Evolutionary conservation across 2,329 filamentous ascomycete genomes (phyloP), one percentile per base, ranked within the genome.

Genomic region (Ceratocystis diversiconidia): DNA sequence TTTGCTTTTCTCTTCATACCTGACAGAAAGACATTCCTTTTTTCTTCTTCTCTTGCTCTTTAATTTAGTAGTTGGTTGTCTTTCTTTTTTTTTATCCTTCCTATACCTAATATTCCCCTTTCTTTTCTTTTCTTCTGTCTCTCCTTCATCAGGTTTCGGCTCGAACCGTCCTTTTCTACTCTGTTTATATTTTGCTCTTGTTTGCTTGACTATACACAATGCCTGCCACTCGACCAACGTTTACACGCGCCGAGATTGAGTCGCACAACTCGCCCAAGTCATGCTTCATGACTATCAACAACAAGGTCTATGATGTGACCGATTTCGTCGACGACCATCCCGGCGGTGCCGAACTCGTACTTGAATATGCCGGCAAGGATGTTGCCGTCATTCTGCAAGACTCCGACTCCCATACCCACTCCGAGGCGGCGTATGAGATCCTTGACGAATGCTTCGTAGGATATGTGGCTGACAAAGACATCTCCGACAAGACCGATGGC

Each of bases 301-400:
- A 83, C 67, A 95, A 92, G 71, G 92, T 99, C 71, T 99, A 91
- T 81, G 92, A 99, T 79, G 82, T 99, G 69, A 96, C 94, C 67
- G 85, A 89, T 65, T 99, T 99, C 73, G 76, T 96, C 68, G 85
- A 91, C 63, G 86, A 91, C 70, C 94, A 99, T 74, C 94, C 94
- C 28, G 94, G 94, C 70, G 94, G 94, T 67, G 84, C 85, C 71
- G 89, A 96, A 69, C 79, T 97, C 71, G 87, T 99, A 68, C 79
- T 96, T 69, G 89, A 96, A 64, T 95, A 94, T 74, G 94, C 83
- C 0, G 85, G 87, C 70, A 78, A 76, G 61, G 77, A 78, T 32
- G 83, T 88, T 65, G 76, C 87, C 1, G 70, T 71, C 2, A 78
- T 83, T 61, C 76, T 83, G 0, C 71, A 81, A 61, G 83, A 80